Evolutionary conservation across 2,329 filamentous ascomycete species (phyloP).

Genomic region (Fusarium camptoceras): DNA sequence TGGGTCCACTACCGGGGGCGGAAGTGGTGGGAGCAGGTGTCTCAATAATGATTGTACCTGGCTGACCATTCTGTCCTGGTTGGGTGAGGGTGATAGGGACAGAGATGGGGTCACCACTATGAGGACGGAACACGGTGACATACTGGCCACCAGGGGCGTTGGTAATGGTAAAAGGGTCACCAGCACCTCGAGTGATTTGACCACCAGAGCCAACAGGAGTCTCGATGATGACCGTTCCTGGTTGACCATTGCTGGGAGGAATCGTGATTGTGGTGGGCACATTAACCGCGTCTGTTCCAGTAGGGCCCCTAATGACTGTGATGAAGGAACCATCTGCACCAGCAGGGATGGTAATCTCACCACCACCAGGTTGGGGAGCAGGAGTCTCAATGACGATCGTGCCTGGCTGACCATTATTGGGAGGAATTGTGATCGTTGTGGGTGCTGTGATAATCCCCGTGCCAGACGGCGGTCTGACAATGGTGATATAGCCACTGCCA

Average conservation of each 20-base stretch:
- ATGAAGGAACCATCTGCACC: slow-evolving; percentile 22
- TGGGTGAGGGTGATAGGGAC: slow-evolving; percentile 34
- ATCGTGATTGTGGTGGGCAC: slow-evolving; percentile 26
- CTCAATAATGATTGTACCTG: slow-evolving; percentile 34
- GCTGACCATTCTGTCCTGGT: slow-evolving; percentile 15
- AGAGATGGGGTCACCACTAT: slow-evolving; percentile 33
- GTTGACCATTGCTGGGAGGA: slow-evolving; percentile 8
- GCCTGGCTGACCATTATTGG: slow-evolving; percentile 13
- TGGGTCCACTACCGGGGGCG: slow-evolving; percentile 18
- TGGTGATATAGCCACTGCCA: slow-evolving; percentile 28
- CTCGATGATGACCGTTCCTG: slow-evolving; percentile 34
- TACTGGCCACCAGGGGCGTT: slow-evolving; percentile 14
- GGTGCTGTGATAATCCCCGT: slow-evolving; percentile 23
- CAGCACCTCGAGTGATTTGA: slow-evolving; percentile 5
- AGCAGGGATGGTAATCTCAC: slow-evolving; percentile 29
- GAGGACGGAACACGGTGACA: slow-evolving; percentile 30
- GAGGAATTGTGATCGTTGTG: slow-evolving; percentile 30
- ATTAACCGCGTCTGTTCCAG: slow-evolving; percentile 20
- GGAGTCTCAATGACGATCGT: slow-evolving; percentile 37
- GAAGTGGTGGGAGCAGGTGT: slow-evolving; percentile 21
- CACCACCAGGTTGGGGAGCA: slow-evolving; percentile 6
- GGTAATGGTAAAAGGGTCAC: slow-evolving; percentile 27
- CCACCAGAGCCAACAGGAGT: slow-evolving; percentile 21
- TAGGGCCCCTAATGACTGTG: slow-evolving; percentile 31
- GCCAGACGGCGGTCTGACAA: slow-evolving; percentile 20